Base-by-base conservation (phyloP, 2,329 filamentous ascomycete genomes). In the Microdochium bolleyi region DNA sequence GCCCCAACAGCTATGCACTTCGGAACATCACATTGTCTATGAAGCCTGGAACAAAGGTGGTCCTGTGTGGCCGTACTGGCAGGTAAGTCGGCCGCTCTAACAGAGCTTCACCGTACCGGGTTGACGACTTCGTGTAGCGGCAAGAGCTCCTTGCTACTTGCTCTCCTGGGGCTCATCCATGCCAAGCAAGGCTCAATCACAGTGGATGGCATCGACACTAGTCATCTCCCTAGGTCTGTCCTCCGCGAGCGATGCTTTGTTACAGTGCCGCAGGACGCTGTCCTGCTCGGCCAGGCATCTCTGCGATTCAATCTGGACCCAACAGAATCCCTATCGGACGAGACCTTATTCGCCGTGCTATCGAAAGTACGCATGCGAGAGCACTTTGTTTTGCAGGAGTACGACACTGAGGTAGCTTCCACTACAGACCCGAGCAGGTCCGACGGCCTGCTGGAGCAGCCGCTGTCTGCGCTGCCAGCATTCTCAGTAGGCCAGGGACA, bases 401-500 rank as follows among this genome's bases (percentile, higher is more conserved):
- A 53, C 2, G 56, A 59, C 7, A 57, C 63, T 1, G 54, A 60
- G 13, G 54, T 51, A 1, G 50, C 55, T 0, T 32, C 62, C 1
- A 46, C 54, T 8, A 52, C 56, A 10, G 27, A 56, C 8, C 27
- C 52, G 19, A 41, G 57, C 72, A 76, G 37, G 69, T 74, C 7
- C 65, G 70, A n/a, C 49, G 66, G 74, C 16, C 58, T 76, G 2
- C 73, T 76, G 53, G 73, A 69, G 25, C 63, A 69, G 50, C 61
- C 77, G 2, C 68, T 72, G 1, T 53, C 66, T 0, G 68, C 69
- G 1, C 51, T 74, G 10, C 59, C 63, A 14, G 41, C 21, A 49
- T 49, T 62, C 4, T 64, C 61, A 1, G 54, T 57, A 9, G 58
- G 62, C 1, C 58, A 64, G 38, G 57, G 54, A 30, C 61, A 63